A percentile compares a stretch with the other conserved stretches of the same genome.
These are phyloP conservation scores for Leucocoprinus leucothites DNA, from an alignment of 768 basidiomycete genomes.

Conservation along the genomic window DNA sequence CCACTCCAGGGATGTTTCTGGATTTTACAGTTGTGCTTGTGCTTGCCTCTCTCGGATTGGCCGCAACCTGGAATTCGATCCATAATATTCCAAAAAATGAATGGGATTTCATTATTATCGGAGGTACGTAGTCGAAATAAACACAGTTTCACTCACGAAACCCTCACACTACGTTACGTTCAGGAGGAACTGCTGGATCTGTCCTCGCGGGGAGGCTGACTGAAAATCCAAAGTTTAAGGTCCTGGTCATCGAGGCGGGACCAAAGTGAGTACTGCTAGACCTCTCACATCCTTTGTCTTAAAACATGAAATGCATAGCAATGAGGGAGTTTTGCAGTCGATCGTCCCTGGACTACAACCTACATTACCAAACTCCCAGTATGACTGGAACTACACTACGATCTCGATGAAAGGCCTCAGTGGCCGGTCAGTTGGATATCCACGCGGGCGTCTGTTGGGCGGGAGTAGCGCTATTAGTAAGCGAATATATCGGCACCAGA, in stretches of 20 bases:
- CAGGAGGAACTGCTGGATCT: constrained; percentile 23
- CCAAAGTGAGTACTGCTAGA: constrained; percentile 15
- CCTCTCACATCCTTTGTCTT: background rate
- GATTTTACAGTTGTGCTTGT: background rate
- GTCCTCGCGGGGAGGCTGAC: constrained; percentile 25
- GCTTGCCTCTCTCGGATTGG: background rate
- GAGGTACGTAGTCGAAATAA: constrained; percentile 14
- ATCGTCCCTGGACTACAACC: constrained; percentile 17
- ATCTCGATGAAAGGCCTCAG: constrained; percentile 24
- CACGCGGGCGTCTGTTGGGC: constrained; percentile 28
- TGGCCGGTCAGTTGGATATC: constrained; percentile 22
- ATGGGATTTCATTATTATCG: constrained; percentile 22
- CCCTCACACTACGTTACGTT: background rate
- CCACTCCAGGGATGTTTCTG: background rate
- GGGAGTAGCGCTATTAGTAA: constrained; percentile 29
- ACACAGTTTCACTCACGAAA: background rate
- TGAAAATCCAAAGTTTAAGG: constrained; percentile 19
- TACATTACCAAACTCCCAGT: constrained; percentile 12
- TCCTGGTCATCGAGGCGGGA: constrained; percentile 29
- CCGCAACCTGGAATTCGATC: background rate
- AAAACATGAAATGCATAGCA: constrained; percentile 10
- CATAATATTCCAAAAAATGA: constrained; percentile 4
- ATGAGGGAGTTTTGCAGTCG: constrained; percentile 17
- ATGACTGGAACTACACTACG: constrained; percentile 34
- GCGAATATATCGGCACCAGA: constrained; percentile 1